Conservation (phyloP, 768 basidiomycete species). For the Collybia sordida region DNA sequence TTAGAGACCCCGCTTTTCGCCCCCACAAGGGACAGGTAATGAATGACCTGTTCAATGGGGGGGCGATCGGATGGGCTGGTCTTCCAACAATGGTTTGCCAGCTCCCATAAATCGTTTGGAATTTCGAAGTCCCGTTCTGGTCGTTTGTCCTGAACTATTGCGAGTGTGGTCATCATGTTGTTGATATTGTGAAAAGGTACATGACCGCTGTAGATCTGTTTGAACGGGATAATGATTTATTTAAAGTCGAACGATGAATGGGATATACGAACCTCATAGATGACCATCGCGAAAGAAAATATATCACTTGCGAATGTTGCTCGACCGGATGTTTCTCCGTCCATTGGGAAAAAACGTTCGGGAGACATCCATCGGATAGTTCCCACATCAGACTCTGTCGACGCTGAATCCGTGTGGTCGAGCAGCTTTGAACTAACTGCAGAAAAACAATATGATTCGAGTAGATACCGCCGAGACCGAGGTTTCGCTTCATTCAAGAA, state of each 20-base stretch:
- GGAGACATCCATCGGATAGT: constrained; percentile 30
- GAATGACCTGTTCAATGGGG: background rate
- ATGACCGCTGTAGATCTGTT: background rate
- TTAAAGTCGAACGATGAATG: background rate
- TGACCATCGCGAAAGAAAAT: constrained; percentile 26
- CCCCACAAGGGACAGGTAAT: no score
- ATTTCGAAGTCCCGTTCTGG: background rate
- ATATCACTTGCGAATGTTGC: constrained; percentile 27
- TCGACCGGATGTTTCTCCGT: constrained; percentile 4
- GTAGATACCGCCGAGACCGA: background rate
- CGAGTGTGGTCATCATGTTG: background rate
- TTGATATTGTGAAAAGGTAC: background rate
- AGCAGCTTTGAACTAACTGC: no score
- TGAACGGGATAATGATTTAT: background rate
- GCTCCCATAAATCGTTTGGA: background rate
- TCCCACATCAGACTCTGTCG: constrained; percentile 16
- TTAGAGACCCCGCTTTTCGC: no score
- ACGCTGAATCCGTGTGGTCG: background rate
- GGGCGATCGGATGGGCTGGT: background rate
- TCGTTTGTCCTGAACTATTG: background rate
- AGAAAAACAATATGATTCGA: no score
- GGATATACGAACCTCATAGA: constrained; percentile 14
- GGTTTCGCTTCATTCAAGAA: background rate
- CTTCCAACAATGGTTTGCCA: background rate
- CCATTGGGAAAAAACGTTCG: constrained; percentile 19